Conservation (phyloP, 177 flowering plant species). For the Vitis hybrid region DNA sequence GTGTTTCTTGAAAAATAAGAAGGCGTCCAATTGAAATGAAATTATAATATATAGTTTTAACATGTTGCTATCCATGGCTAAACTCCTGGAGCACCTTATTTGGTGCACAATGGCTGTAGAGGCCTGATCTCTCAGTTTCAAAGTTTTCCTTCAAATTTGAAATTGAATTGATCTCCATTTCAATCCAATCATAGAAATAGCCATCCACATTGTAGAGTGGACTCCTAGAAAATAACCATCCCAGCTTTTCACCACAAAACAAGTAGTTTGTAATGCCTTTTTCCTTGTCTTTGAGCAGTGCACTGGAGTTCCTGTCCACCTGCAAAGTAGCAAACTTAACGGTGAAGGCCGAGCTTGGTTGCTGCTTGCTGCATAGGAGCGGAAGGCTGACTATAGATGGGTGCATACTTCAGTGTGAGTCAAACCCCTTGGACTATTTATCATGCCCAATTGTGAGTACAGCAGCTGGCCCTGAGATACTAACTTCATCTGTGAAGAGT, state of each 20-base stretch:
- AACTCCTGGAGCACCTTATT: too few species aligned
- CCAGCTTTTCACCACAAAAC: not conserved
- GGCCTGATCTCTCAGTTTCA: too few species aligned
- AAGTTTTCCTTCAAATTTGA: not conserved
- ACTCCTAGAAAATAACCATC: not conserved
- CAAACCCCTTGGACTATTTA: slow-evolving; percentile 79
- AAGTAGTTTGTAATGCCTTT: slow-evolving; percentile 2
- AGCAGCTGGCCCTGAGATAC: slow-evolving; percentile 34
- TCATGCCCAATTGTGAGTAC: slow-evolving; percentile 88
- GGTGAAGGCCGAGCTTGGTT: slow-evolving; percentile 90
- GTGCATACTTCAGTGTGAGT: slow-evolving; percentile 88
- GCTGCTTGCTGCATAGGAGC: slow-evolving; percentile 93
- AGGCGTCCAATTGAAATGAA: too few species aligned
- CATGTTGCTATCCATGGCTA: too few species aligned
- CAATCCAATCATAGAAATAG: slow-evolving; percentile 1
- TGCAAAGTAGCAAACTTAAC: slow-evolving; percentile 89
- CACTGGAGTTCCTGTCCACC: slow-evolving; percentile 83
- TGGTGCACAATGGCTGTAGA: too few species aligned
- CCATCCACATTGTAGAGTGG: not conserved
- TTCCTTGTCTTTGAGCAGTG: slow-evolving; percentile 51
- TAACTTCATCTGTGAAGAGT: slow-evolving; percentile 30
- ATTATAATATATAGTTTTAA: too few species aligned
- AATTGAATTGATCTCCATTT: not conserved
- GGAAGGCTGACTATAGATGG: slow-evolving; percentile 88
- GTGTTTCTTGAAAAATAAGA: too few species aligned